Base-by-base conservation (phyloP, 139 green algal genomes). In the Chlamydomonas incerta region DNA sequence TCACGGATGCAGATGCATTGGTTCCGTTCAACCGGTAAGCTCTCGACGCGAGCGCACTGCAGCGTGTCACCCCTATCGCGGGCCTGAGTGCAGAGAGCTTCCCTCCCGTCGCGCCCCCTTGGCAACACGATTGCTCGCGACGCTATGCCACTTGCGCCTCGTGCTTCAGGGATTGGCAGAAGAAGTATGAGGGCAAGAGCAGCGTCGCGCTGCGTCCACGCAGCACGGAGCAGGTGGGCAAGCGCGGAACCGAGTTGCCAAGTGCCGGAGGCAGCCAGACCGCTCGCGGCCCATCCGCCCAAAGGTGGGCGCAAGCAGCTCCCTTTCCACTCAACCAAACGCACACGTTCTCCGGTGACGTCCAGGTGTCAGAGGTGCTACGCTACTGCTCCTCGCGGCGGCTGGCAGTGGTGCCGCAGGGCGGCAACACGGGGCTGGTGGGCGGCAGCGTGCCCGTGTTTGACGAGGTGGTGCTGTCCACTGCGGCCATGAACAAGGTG, bases 361-460 rank as follows among this genome's bases (percentile, higher is more conserved):
- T 20, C 11, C 91, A 98, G 85, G 94, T 97, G 10, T 95, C 96
- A 0, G 66, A 89, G 28, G 41, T 99, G 0, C 87, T 99, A 62
- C 29, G 72, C 5, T 91, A 98, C 91, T 98, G 95, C 93, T 91
- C 93, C 83, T 63, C 86, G 29, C 82, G 92, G 2, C 84, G 91
- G 0, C 86, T 99, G 62, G 96, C 96, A 5, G 94, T 99, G 2
- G 95, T 99, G 60, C 98, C 98, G 1, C 97, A 99, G 91, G 95
- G 96, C 8, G 97, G 97, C 46, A 99, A 99, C 89, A 99, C 97
- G 13, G 97, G 97, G 0, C 92, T 99, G 28, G 97, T 98, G 28
- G 97, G 97, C 1, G 98, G 97, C 77, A 93, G 90, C 52, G 92
- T 99, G 26, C 96, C 98, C 0, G 88, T 98, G 50, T 94, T 94